Evolutionary conservation across 1,139 yeast genomes (phyloP), one percentile per base, ranked within the genome.

Genomic region (Komagataea norvegica): DNA sequence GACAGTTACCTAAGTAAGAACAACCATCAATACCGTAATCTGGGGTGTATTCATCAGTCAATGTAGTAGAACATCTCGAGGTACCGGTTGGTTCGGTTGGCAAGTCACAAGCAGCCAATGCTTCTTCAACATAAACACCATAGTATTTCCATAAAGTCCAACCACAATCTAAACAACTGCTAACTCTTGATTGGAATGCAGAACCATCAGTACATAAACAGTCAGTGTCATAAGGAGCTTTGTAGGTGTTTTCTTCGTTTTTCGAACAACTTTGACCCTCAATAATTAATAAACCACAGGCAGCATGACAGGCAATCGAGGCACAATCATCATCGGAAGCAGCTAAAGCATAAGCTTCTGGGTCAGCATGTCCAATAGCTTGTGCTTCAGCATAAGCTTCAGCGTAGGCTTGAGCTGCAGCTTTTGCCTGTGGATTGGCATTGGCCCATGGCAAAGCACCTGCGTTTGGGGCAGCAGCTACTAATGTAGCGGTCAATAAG

Each of bases 131-230:
- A 44, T 41, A 55, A 5, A 34, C 23, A 25, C 55, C 51, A 38
- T 57, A 57, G 41, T 57, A 54, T 17, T 37, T 32, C 60, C 60
- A 57, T 38, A 57, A 43, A 38, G 59, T 55, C 59, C 60, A 56
- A 37, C 61, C 61, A 52, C 61, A 57, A 27, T 48, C 54, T 34
- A 57, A 40, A 48, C 61, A 57, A 6, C 42, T 44, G n/a, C 47
- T 44, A 37, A 47, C 54, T 22, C 42, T 37, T 5, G 42, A 31
- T 13, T 45, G 31, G 51, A 56, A 56, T 7, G 33, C 23, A 26
- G 55, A 44, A 34, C 33, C 51, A 1, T 38, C 13, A 21, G 43
- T 26, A 54, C 61, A 57, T 31, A 57, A 43, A 49, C 60, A 56
- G 23, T 39, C 28, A 7, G 36, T 21, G 36, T 55, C 49, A 35